These are phyloP conservation scores for Handroanthus guayacan DNA, from an alignment of 257 asterid species.

Conservation along the genomic window DNA sequence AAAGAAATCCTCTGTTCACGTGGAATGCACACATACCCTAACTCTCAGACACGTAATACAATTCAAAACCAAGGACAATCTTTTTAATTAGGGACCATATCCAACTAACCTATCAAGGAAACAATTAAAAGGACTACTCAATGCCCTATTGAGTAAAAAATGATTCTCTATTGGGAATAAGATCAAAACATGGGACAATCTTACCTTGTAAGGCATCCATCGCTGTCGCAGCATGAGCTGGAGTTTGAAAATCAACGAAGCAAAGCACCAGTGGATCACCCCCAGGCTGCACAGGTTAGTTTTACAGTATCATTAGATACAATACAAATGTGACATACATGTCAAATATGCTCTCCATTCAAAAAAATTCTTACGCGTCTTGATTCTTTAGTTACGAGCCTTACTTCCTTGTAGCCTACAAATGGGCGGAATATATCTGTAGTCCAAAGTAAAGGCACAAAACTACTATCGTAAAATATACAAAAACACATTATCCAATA, in stretches of 20 bases:
- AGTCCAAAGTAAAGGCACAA: constrained; percentile 54
- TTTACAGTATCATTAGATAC: constrained; percentile 8
- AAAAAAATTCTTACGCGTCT: constrained; percentile 63
- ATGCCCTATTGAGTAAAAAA: constrained; percentile 4
- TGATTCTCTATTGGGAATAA: neutral
- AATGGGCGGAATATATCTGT: constrained; percentile 92
- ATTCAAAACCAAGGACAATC: constrained; percentile 16
- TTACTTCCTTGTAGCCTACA: constrained; percentile 80
- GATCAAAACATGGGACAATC: constrained; percentile 14
- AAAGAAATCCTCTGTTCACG: neutral
- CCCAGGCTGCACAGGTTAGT: constrained; percentile 57
- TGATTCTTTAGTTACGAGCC: constrained; percentile 78
- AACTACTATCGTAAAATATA: constrained; percentile 16
- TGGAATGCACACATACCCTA: constrained; percentile 19
- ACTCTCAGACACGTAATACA: neutral
- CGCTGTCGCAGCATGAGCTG: constrained; percentile 87
- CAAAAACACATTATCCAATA: constrained; percentile 14
- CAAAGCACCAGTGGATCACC: constrained; percentile 79
- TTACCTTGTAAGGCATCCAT: constrained; percentile 83
- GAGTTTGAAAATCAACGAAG: constrained; percentile 81
- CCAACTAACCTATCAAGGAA: constrained; percentile 4
- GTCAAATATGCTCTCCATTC: neutral
- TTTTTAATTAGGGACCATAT: neutral
- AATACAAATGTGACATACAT: constrained; percentile 11
- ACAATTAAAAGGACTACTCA: neutral